A percentile compares a stretch with the other conserved stretches of the same genome.
Conservation (phyloP, 2,329 filamentous ascomycete genomes). For the Penicillium sp. region DNA sequence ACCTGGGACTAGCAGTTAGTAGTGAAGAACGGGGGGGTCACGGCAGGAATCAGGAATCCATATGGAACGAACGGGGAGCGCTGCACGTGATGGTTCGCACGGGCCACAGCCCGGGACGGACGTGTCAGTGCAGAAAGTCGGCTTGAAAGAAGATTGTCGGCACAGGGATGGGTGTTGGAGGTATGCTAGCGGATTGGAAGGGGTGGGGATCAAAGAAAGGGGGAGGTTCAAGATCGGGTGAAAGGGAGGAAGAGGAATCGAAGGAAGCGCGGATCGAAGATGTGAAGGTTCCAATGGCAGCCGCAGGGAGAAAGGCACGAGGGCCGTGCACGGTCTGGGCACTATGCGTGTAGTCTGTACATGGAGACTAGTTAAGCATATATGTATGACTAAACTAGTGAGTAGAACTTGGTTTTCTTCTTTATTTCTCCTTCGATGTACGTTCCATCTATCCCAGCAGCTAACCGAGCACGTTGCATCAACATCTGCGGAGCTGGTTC, state of each 20-base stretch:
- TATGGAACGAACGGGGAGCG: constrained; percentile 8
- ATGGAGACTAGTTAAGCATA: too few species aligned
- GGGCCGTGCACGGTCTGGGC: constrained; percentile 1
- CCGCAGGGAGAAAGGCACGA: not conserved
- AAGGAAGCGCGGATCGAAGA: not conserved
- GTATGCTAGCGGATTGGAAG: not conserved
- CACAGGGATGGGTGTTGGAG: too few species aligned
- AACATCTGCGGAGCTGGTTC: too few species aligned
- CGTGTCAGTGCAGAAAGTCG: not conserved
- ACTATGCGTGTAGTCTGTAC: too few species aligned
- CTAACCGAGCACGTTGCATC: too few species aligned
- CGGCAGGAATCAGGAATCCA: constrained; percentile 14
- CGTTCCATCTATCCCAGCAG: too few species aligned
- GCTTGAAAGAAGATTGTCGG: not conserved
- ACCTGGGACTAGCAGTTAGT: constrained; percentile 13
- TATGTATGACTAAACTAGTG: too few species aligned
- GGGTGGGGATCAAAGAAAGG: not conserved
- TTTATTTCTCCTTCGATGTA: too few species aligned
- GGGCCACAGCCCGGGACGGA: constrained; percentile 1
- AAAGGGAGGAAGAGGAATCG: constrained; percentile 2
- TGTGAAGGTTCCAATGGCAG: not conserved
- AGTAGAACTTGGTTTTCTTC: too few species aligned
- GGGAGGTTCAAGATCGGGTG: not conserved
- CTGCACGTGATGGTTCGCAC: constrained; percentile 6
- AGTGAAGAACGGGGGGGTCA: not conserved